Percentiles rank a stretch among this genome's conserved stretches.
phyloP scores from a whole-genome alignment of 2,329 filamentous ascomycete species.

The Thelonectria rubi region DNA sequence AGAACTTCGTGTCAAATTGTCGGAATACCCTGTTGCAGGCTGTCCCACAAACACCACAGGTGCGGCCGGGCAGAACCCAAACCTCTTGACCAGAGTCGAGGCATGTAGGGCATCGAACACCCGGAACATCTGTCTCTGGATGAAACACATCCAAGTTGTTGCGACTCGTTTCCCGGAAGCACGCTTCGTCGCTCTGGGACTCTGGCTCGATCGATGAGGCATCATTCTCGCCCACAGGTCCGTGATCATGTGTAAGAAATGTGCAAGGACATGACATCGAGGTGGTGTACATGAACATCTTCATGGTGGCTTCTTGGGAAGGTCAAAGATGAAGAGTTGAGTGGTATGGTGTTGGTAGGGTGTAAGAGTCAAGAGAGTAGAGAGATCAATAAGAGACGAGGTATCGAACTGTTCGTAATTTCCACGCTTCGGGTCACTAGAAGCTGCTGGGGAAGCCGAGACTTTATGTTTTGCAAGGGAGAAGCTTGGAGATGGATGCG shows the following conservation, averaged over 20 bases:
- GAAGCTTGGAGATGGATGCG: slow-evolving; percentile 23
- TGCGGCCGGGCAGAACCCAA: slow-evolving; percentile 64
- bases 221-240: not conserved
- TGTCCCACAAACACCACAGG: slow-evolving; percentile 61
- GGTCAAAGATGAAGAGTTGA: not conserved
- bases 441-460: slow-evolving; percentile 42
- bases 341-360: slow-evolving; percentile 7
- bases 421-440: slow-evolving; percentile 20
- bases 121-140: slow-evolving; percentile 51
- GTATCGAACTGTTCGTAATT: slow-evolving; percentile 27
- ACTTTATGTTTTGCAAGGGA: slow-evolving; percentile 47
- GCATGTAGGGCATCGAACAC: slow-evolving; percentile 63
- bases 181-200: not conserved
- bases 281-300: slow-evolving; percentile 17
- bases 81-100: slow-evolving; percentile 59
- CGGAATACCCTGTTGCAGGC: slow-evolving; percentile 44
- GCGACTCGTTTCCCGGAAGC: not conserved
- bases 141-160: not conserved
- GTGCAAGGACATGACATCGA: slow-evolving; percentile 1
- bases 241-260: slow-evolving; percentile 1
- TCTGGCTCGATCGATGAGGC: slow-evolving; percentile 1
- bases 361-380: slow-evolving; percentile 3
- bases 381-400: slow-evolving; percentile 25
- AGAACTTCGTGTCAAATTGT: not conserved
- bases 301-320: slow-evolving; percentile 23